phyloP scores from a whole-genome alignment of 352 stramenopile species.

The Globisporangium parvum region DNA sequence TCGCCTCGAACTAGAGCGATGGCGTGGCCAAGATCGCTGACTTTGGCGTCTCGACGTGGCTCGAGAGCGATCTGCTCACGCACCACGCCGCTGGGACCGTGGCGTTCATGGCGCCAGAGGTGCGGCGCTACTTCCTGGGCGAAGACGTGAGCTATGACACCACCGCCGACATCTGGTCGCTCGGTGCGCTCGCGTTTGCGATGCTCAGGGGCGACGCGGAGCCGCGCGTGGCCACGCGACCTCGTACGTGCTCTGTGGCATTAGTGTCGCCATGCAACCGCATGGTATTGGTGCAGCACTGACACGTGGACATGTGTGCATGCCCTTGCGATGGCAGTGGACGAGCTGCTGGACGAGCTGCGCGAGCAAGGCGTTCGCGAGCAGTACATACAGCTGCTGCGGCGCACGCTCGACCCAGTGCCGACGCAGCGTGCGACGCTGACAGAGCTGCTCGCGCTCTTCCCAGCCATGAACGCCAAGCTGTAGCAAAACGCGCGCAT shows the following conservation, averaged over 20 bases:
- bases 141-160: slow-evolving; percentile 64
- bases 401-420: slow-evolving; percentile 34
- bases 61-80: slow-evolving; percentile 66
- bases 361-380: slow-evolving; percentile 19
- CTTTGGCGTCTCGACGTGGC: slow-evolving; percentile 77
- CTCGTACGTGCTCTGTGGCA: too few relatives aligned
- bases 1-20: slow-evolving; percentile 33
- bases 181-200: slow-evolving; percentile 62
- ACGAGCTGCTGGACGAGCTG: slow-evolving; percentile 53
- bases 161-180: slow-evolving; percentile 73
- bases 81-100: slow-evolving; percentile 71
- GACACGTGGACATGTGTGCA: too few relatives aligned
- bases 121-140: slow-evolving; percentile 66
- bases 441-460: slow-evolving; percentile 30
- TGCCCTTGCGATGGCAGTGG: slow-evolving; percentile 28
- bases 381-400: slow-evolving; percentile 32
- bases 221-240: slow-evolving; percentile 57
- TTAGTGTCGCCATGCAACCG: too few relatives aligned
- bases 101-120: slow-evolving; percentile 77
- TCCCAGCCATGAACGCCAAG: slow-evolving; percentile 33
- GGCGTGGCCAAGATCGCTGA: slow-evolving; percentile 70
- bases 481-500: slow-evolving; percentile 28
- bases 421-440: slow-evolving; percentile 37
- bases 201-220: slow-evolving; percentile 65
- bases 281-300: too few relatives aligned